phyloP scores from a whole-genome alignment of 106 monocot species.

The Narthecium ossifragum region DNA sequence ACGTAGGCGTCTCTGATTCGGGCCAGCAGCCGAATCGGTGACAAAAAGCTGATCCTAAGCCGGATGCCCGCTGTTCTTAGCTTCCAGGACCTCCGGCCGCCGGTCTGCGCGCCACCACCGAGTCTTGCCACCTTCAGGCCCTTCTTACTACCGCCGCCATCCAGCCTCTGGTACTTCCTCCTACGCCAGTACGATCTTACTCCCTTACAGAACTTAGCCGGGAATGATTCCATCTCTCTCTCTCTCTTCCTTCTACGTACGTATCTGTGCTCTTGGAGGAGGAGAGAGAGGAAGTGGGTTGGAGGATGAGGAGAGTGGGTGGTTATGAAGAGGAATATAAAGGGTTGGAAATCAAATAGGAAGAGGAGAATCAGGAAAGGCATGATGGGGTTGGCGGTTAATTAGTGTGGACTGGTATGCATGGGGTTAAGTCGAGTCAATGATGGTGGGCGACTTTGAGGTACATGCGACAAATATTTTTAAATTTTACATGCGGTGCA shows the following conservation, averaged over 20 bases:
- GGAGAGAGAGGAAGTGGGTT: not conserved
- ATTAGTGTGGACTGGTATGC: not conserved
- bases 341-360: not conserved
- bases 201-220: slow-evolving; percentile 33
- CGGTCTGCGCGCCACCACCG: not conserved
- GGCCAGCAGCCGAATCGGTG: slow-evolving; percentile 13
- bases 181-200: slow-evolving; percentile 35
- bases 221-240: slow-evolving; percentile 24
- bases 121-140: slow-evolving; percentile 8
- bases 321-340: not conserved
- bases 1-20: slow-evolving; percentile 33
- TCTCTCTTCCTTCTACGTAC: not conserved
- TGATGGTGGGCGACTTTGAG: too few species aligned
- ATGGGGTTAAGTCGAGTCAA: not conserved
- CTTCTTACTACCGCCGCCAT: not conserved
- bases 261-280: not conserved
- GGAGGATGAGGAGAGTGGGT: not conserved
- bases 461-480: too few species aligned
- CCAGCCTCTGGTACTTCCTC: slow-evolving; percentile 29
- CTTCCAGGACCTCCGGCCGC: not conserved
- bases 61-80: not conserved
- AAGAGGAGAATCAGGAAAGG: too few species aligned
- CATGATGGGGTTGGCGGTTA: not conserved
- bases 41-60: slow-evolving; percentile 8
- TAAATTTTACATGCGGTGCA: too few species aligned